phyloP scores from a whole-genome alignment of 1,139 yeast genomes.

The Scheffersomyces illinoinensis region DNA sequence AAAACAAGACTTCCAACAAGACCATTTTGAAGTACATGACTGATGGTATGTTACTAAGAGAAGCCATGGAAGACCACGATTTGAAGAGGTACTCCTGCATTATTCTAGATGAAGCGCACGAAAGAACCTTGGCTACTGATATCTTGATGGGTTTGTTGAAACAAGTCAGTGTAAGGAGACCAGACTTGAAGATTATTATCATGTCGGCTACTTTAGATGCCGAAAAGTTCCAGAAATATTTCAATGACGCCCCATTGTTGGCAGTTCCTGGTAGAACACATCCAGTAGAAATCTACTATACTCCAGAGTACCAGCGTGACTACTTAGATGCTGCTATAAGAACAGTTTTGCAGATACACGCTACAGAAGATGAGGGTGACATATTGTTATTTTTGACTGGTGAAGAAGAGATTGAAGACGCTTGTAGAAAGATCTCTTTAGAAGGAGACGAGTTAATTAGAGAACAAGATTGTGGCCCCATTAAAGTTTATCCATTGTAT shows the following conservation, averaged over 20 bases:
- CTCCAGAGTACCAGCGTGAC: conserved; percentile 95
- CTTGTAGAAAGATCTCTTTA: conserved; percentile 80
- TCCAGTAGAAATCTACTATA: conserved; percentile 95
- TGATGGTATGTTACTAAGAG: conserved; percentile 96
- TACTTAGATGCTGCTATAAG: conserved; percentile 92
- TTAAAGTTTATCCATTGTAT: conserved; percentile 86
- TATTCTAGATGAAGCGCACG: conserved; percentile 97
- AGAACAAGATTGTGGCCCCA: conserved; percentile 88
- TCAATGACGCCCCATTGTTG: conserved; percentile 86
- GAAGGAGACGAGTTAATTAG: conserved; percentile 88
- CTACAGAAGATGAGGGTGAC: conserved; percentile 94
- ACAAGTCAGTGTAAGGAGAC: conserved; percentile 75
- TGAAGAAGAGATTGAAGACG: conserved; percentile 98
- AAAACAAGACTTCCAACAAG: conserved; percentile 76
- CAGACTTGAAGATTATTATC: conserved; percentile 86
- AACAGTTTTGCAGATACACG: conserved; percentile 94
- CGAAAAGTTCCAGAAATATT: conserved; percentile 88
- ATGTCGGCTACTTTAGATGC: conserved; percentile 99
- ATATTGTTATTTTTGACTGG: conserved; percentile 88
- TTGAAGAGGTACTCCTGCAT: conserved; percentile 82
- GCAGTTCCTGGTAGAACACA: conserved; percentile 98
- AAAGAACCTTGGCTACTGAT: conserved; percentile 95
- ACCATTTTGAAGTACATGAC: conserved; percentile 96
- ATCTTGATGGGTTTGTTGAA: conserved; percentile 93
- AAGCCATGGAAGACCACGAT: conserved; percentile 95